Evolutionary conservation across 768 basidiomycete species (phyloP), one percentile per base, ranked within the genome.

Genomic region (Boletus eberwhitei): DNA sequence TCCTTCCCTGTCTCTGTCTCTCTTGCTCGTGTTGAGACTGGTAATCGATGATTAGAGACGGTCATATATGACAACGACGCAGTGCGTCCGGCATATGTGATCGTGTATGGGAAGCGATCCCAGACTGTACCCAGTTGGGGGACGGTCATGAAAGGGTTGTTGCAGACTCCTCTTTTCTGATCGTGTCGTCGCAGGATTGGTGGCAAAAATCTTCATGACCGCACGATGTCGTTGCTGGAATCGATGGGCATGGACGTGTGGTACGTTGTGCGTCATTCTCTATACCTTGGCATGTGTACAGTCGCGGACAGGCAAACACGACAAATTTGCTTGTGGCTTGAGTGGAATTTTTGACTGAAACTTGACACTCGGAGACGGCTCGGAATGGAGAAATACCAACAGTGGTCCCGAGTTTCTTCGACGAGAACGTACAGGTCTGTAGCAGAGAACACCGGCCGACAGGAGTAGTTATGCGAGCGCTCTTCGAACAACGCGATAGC

Each of bases 391-490:
- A 29, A 29, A 24, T n/a, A n/a, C n/a, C n/a, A n/a, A n/a, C n/a
- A n/a, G n/a, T n/a, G n/a, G n/a, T n/a, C n/a, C n/a, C n/a, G n/a
- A n/a, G n/a, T n/a, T n/a, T n/a, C n/a, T n/a, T n/a, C n/a, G n/a
- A n/a, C n/a, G n/a, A n/a, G n/a, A n/a, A n/a, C n/a, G n/a, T n/a
- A n/a, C n/a, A n/a, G n/a, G n/a, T n/a, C n/a, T n/a, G n/a, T n/a
- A n/a, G n/a, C n/a, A n/a, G n/a, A n/a, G n/a, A n/a, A n/a, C n/a
- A n/a, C n/a, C n/a, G n/a, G n/a, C n/a, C n/a, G n/a, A n/a, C n/a
- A n/a, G 24, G 80, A 84, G 60, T 84, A 84, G 21, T 79, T 78
- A 11, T 75, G 63, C 45, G 81, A 77, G 31, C 78, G 75, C 60
- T 74, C 79, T 35, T 84, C 82, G 29, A 84, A 65, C 31, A 84